Percentiles rank a stretch among this genome's conserved stretches.
These are phyloP conservation scores for Haplosporangium gracile DNA, from an alignment of 192 early-diverging fungal genomes.

Conservation along the genomic window DNA sequence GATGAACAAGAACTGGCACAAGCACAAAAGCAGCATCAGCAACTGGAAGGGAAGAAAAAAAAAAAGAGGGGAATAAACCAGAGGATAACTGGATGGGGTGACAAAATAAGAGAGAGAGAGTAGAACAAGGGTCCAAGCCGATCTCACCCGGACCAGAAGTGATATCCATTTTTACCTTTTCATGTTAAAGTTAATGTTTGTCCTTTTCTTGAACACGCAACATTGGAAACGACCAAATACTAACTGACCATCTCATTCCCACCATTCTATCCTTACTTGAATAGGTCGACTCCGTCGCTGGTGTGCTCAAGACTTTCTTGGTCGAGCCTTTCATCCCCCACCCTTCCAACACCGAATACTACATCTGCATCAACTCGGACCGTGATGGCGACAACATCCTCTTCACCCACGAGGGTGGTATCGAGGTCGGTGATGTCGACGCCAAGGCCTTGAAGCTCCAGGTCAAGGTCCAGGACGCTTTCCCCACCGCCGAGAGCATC, in stretches of 20 bases:
- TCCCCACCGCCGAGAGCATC: conserved; percentile 76
- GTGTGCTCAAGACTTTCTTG: conserved; percentile 92
- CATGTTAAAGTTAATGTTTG: conserved; percentile 14
- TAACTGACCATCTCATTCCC: conserved; percentile 4
- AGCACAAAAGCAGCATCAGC: neutral
- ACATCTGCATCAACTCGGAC: conserved; percentile 94
- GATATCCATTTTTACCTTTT: conserved; percentile 3
- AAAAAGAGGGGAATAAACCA: neutral
- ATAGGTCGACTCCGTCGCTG: conserved; percentile 84
- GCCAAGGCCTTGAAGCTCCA: conserved; percentile 91
- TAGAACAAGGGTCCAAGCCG: neutral
- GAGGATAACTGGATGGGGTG: too few relatives aligned
- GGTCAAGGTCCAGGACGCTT: conserved; percentile 83
- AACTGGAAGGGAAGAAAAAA: neutral
- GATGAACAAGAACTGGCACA: neutral
- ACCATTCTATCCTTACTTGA: neutral
- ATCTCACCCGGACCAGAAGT: neutral
- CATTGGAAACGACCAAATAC: neutral
- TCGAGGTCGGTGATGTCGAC: conserved; percentile 98
- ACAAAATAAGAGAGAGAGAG: neutral
- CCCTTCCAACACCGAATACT: conserved; percentile 91
- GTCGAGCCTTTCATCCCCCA: conserved; percentile 96
- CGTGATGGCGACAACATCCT: conserved; percentile 96
- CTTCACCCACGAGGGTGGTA: conserved; percentile 98
- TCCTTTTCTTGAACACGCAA: neutral